Conservation (phyloP, 192 early-diverging fungal species). For the Thamnidium elegans region DNA sequence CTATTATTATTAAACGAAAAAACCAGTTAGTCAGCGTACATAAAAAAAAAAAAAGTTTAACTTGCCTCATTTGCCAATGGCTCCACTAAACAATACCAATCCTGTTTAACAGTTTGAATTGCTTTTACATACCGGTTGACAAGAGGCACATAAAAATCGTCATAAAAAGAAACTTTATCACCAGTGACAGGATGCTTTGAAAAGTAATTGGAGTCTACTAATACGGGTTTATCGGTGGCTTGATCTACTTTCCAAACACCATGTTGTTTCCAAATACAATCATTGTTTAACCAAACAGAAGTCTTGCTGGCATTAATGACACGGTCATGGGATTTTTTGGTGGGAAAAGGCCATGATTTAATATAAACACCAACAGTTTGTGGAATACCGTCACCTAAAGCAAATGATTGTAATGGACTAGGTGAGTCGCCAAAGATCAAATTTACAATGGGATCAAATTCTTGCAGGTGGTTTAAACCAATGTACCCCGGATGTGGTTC, state of each 20-base stretch:
- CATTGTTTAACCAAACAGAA: conserved; percentile 61
- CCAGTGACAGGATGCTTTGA: conserved; percentile 57
- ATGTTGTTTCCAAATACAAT: conserved; percentile 75
- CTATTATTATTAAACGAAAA: conserved; percentile 13
- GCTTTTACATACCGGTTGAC: conserved; percentile 61
- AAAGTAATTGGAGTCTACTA: conserved; percentile 67
- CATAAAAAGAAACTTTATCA: conserved; percentile 55
- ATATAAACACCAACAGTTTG: conserved; percentile 73
- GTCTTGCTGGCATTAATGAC: conserved; percentile 55
- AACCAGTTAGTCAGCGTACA: neutral
- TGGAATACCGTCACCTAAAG: conserved; percentile 67
- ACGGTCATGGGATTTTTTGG: conserved; percentile 49
- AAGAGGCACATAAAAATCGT: conserved; percentile 74
- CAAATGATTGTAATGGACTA: conserved; percentile 72
- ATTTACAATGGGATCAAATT: conserved; percentile 63
- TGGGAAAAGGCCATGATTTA: conserved; percentile 76
- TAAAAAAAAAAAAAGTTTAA: neutral
- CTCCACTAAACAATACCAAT: conserved; percentile 69
- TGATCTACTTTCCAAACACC: conserved; percentile 69
- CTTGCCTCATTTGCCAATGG: conserved; percentile 76
- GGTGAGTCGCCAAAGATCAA: conserved; percentile 71
- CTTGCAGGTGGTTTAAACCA: conserved; percentile 54
- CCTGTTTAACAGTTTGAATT: conserved; percentile 52
- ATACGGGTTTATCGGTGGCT: conserved; percentile 44
- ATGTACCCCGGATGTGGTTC: conserved; percentile 64